Evolutionary conservation across 768 basidiomycete species (phyloP).

Genomic region (Mycena leptocephala): DNA sequence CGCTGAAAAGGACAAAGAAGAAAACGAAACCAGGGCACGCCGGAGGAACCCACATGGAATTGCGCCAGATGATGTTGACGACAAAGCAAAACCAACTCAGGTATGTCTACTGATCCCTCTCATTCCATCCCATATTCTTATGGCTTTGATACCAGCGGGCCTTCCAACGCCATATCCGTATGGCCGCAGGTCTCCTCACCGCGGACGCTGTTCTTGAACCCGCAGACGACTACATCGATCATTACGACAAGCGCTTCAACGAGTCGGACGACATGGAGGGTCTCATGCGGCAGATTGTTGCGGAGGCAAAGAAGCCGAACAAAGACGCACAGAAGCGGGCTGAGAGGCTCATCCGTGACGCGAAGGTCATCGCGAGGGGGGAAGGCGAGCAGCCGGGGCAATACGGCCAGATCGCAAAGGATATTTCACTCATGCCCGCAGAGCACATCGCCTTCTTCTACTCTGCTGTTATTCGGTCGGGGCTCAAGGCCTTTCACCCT

Average conservation of each 20-base stretch:
- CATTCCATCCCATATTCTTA: not conserved
- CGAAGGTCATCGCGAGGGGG: not conserved
- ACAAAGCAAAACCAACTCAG: too few species aligned
- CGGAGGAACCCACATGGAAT: too few species aligned
- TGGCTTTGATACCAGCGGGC: not conserved
- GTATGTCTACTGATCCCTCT: too few species aligned
- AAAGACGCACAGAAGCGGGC: not conserved
- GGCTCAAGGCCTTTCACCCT: constrained; percentile 2
- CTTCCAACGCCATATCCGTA: not conserved
- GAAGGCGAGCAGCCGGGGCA: not conserved
- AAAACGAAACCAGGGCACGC: too few species aligned
- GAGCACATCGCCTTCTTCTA: not conserved
- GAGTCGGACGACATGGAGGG: not conserved
- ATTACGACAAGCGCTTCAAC: too few species aligned
- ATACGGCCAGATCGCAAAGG: not conserved
- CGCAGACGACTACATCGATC: not conserved
- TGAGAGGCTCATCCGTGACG: not conserved
- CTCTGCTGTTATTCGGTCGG: not conserved
- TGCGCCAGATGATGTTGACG: too few species aligned
- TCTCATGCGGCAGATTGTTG: not conserved
- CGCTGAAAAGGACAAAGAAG: too few species aligned
- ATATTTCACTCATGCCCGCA: not conserved
- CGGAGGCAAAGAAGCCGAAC: not conserved
- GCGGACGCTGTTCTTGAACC: not conserved
- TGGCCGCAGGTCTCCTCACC: not conserved